Base-by-base conservation (phyloP, 2,329 filamentous ascomycete genomes). In the Penicillium griseofulvum region DNA sequence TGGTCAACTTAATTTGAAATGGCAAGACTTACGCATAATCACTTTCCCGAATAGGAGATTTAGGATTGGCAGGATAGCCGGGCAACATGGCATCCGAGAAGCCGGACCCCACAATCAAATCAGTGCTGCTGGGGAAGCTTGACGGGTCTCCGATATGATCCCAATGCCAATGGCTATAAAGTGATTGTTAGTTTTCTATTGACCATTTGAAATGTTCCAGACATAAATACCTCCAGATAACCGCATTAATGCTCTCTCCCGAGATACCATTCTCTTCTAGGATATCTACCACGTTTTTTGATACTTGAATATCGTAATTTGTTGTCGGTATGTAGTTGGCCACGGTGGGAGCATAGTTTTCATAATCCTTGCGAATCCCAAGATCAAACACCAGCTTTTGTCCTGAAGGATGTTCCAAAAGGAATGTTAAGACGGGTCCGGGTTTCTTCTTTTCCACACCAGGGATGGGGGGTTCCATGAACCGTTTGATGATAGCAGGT, bases 401-500 rank as follows among this genome's bases (percentile, higher is more conserved):
- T 16, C 56, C 56, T 0, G 55, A 54, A 4, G 48, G 29, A 38
- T 61, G 57, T 34, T 59, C 59, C 16, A 61, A 31, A 3, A 61
- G 49, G 41, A 61, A 61, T 3, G 57, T 47, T 33, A 47, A 47
- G 9, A 47, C 44, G 1, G 44, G 44, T 3, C 44, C 44, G 1
- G 44, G 44, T 19, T 47, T 47, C 22, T 47, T 47, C 26, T 61
- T 71, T 4, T 74, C 70, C 0, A 75, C 59, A 0, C 70, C 71
- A 6, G 72, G 69, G 0, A 76, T 70, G 4, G 66, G 59, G 1
- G 74, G 74, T 2, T 63, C 71, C 73, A 76, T 76, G 49, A 76
- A 76, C 7, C 74, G 64, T 4, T 72, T 58, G 9, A 76, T 57
- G 24, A 74, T 68, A 5, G 74, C 69, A 4, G 74, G 74, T 0